Evolutionary conservation across 257 asterid genomes (phyloP).

Genomic region (Coffea canephora): DNA sequence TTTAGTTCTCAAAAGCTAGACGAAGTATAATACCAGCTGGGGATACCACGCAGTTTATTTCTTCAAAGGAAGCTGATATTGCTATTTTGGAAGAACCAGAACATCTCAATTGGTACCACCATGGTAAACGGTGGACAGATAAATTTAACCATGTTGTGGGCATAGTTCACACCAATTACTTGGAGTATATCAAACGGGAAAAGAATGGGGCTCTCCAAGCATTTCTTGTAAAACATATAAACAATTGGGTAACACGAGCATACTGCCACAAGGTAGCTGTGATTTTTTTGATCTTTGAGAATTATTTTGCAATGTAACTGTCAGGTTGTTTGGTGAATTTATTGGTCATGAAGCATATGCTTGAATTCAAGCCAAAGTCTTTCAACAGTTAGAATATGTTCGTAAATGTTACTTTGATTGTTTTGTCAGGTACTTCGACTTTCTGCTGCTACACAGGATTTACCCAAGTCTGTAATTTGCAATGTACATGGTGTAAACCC

Average conservation of each 20-base stretch:
- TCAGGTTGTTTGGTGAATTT: neutral
- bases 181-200: constrained; percentile 98
- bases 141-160: constrained; percentile 98
- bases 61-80: constrained; percentile 93
- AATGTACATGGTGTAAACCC: constrained; percentile 98
- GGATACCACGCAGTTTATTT: constrained; percentile 83
- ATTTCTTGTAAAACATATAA: constrained; percentile 84
- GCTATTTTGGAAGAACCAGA: constrained; percentile 99
- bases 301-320: neutral
- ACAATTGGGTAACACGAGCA: constrained; percentile 90
- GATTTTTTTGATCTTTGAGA: constrained; percentile 7
- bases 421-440: constrained; percentile 80
- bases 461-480: constrained; percentile 82
- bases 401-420: constrained; percentile 1
- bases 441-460: constrained; percentile 96
- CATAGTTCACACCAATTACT: constrained; percentile 90
- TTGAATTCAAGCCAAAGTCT: neutral
- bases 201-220: constrained; percentile 96
- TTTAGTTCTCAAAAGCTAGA: constrained; percentile 80
- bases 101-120: constrained; percentile 99
- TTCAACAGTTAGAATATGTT: neutral
- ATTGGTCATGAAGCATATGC: neutral
- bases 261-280: constrained; percentile 80
- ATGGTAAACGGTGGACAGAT: constrained; percentile 98
- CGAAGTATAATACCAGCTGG: constrained; percentile 97